phyloP scores from a whole-genome alignment of 202 grass and related monocot genomes.

The Hordeum pubiflorum region DNA sequence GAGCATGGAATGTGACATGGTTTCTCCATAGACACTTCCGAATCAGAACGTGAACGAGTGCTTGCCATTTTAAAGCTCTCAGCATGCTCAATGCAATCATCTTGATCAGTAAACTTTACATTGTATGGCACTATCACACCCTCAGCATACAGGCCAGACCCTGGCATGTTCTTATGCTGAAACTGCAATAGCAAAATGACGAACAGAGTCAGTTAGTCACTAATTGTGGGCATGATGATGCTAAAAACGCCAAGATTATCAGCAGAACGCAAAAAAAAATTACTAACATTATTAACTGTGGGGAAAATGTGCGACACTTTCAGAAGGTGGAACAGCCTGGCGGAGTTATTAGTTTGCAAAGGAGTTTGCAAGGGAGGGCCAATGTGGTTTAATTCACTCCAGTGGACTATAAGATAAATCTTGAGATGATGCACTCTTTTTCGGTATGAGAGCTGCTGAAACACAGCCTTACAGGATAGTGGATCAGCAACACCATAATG shows the following conservation, averaged over 20 bases:
- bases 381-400: conserved; percentile 45
- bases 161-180: conserved; percentile 23
- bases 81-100: conserved; percentile 32
- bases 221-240: conserved; percentile 2
- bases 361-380: conserved; percentile 36
- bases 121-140: conserved; percentile 59
- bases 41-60: conserved; percentile 28
- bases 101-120: conserved; percentile 44
- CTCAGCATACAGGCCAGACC: conserved; percentile 61
- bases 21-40: conserved; percentile 32
- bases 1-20: conserved; percentile 43
- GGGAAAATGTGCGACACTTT: conserved; percentile 77
- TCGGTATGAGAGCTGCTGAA: conserved; percentile 45
- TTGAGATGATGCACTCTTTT: conserved; percentile 42
- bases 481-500: conserved; percentile 45
- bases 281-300: conserved; percentile 42
- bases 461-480: conserved; percentile 58
- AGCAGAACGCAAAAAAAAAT: not conserved
- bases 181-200: conserved; percentile 35
- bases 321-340: conserved; percentile 51
- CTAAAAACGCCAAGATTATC: not conserved
- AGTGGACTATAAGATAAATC: conserved; percentile 54
- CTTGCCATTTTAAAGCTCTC: conserved; percentile 36
- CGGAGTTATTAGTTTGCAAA: conserved; percentile 31
- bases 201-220: not conserved